These are phyloP conservation scores for Cryphonectria japonica DNA, from an alignment of 2,329 filamentous ascomycete species.

Conservation along the genomic window DNA sequence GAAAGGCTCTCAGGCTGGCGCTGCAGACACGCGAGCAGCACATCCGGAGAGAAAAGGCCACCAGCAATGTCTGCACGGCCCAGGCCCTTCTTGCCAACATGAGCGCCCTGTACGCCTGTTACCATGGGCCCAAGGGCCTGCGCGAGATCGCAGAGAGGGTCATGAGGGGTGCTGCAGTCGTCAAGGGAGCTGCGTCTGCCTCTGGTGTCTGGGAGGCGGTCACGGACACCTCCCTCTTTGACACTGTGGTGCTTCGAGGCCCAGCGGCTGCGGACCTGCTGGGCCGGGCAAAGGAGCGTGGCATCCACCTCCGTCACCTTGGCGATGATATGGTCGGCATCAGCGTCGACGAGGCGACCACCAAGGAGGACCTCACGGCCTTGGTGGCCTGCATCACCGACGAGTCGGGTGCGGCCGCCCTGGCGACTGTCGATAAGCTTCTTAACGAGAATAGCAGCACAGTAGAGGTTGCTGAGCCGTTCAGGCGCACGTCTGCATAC, in stretches of 20 bases:
- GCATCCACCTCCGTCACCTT: slow-evolving; percentile 66
- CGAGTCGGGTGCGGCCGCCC: slow-evolving; percentile 28
- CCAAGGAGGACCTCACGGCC: slow-evolving; percentile 35
- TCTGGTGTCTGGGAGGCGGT: slow-evolving; percentile 25
- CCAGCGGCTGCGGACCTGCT: slow-evolving; percentile 43
- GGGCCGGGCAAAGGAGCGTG: slow-evolving; percentile 52
- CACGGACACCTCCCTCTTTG: slow-evolving; percentile 58
- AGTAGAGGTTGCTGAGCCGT: slow-evolving; percentile 52
- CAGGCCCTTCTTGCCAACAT: slow-evolving; percentile 95
- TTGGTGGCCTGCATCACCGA: slow-evolving; percentile 31
- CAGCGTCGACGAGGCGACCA: slow-evolving; percentile 70
- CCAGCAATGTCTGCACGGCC: slow-evolving; percentile 95
- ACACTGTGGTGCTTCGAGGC: slow-evolving; percentile 74
- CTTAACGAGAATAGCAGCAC: slow-evolving; percentile 40
- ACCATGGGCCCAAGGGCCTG: slow-evolving; percentile 85
- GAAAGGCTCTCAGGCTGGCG: slow-evolving; percentile 79
- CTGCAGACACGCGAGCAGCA: slow-evolving; percentile 95
- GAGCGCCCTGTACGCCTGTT: slow-evolving; percentile 92
- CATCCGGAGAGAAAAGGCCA: slow-evolving; percentile 94
- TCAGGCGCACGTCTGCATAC: slow-evolving; percentile 75
- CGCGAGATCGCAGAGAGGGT: slow-evolving; percentile 81
- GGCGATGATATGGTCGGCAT: slow-evolving; percentile 67
- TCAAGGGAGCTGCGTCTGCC: slow-evolving; percentile 41
- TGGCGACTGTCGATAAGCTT: slow-evolving; percentile 44
- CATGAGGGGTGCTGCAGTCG: slow-evolving; percentile 69